Evolutionary conservation across 2,329 filamentous ascomycete genomes (phyloP), one percentile per base, ranked within the genome.

Genomic region (Nectriaceae sp.): DNA sequence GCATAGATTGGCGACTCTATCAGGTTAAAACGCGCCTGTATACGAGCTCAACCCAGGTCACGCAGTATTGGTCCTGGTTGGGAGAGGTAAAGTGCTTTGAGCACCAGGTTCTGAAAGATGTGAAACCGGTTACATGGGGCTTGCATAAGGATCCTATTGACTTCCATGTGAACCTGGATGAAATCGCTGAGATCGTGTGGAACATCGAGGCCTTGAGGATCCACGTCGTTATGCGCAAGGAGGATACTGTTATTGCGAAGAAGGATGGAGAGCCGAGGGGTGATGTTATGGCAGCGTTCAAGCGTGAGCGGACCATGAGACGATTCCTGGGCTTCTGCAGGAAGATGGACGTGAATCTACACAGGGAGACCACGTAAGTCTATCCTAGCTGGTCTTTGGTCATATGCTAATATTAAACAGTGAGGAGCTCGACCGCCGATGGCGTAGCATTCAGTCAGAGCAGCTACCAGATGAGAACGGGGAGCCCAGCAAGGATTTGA

Each of bases 51-150:
- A 63, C 68, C 3, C 57, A 68, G 11, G 74, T 78, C 4, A 80
- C 76, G 11, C 79, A 83, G 59, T 82, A 82, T 64, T 80, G 77
- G 77, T 77, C 77, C 42, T 82, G 75, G 74, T 56, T 75, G 3
- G 66, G 66, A 8, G 61, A 70, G 22, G 58, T 60, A 5, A 67
- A 59, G 16, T 56, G 69, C 13, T 77, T 82, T 44, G 75, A 82
- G 65, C 79, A 82, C 53, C 79, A 81, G 56, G 74, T 82, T 2
- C 69, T 82, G 4, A 73, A 71, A 38, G 71, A 76, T 15, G 67
- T 71, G 3, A 47, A 67, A 16, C 73, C 74, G 13, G 68, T 71
- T 3, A 62, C 61, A 1, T 83, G 79, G 79, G 75, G 72, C 5
- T 65, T 75, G 11, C 79, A 79, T 56, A 71, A 73, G 50, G 70